Conservation (phyloP, 352 stramenopile species). For the Phytopythium helicoides region DNA sequence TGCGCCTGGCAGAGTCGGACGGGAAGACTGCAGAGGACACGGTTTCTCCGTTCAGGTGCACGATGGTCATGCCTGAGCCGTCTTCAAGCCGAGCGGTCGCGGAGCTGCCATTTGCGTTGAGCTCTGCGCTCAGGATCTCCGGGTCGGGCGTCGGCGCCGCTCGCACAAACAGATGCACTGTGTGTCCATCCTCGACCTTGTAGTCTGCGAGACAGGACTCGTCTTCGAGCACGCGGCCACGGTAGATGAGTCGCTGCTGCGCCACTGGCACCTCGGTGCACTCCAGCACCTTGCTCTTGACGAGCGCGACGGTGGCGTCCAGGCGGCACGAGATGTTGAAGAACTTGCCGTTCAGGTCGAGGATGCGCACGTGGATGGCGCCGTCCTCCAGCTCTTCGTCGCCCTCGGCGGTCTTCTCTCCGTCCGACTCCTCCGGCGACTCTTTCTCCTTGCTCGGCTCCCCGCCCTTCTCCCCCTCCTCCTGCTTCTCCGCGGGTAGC, state of each 20-base stretch:
- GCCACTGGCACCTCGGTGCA: conserved; percentile 63
- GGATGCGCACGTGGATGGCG: conserved; percentile 63
- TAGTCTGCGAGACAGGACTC: conserved; percentile 69
- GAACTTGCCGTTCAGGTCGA: conserved; percentile 86
- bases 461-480: conserved; percentile 16
- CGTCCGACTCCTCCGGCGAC: conserved; percentile 9
- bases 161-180: conserved; percentile 89
- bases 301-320: conserved; percentile 57
- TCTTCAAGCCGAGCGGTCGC: conserved; percentile 39
- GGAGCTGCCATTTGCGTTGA: conserved; percentile 20
- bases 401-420: conserved; percentile 1
- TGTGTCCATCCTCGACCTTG: conserved; percentile 91
- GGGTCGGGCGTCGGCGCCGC: conserved; percentile 56
- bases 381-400: conserved; percentile 23
- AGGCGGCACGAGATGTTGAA: conserved; percentile 68
- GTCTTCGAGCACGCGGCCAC: conserved; percentile 87
- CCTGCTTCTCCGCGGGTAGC: conserved; percentile 6
- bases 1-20: conserved; percentile 71
- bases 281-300: conserved; percentile 77
- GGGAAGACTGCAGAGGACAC: conserved; percentile 85
- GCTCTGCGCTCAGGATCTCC: conserved; percentile 46
- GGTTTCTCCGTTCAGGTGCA: conserved; percentile 80
- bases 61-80: conserved; percentile 40
- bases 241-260: conserved; percentile 90
- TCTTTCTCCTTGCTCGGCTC: background rate